Evolutionary conservation across 345 rosid genomes (phyloP).

Genomic region (Hevea brasiliensis): DNA sequence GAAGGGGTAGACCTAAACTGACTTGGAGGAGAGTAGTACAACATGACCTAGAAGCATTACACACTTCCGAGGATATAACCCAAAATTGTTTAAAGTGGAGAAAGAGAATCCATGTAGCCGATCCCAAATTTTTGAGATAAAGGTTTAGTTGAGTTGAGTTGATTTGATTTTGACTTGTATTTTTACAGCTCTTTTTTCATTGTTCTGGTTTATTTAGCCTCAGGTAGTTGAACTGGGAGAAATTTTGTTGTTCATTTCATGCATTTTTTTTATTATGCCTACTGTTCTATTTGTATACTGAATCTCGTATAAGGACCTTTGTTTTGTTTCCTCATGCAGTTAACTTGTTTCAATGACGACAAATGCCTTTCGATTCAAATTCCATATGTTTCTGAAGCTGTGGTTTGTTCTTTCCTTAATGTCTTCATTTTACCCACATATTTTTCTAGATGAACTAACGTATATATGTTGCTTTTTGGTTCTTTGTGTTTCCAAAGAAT

Average conservation of each 20-base stretch:
- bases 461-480: constrained; percentile 7
- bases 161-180: not conserved
- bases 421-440: constrained; percentile 6
- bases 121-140: too few relatives aligned
- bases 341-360: constrained; percentile 58
- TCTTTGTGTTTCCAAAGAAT: constrained; percentile 46
- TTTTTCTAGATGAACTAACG: constrained; percentile 4
- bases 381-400: constrained; percentile 55
- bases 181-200: not conserved
- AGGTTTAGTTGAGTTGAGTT: too few relatives aligned
- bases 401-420: constrained; percentile 46
- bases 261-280: constrained; percentile 6
- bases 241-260: not conserved
- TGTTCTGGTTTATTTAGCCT: not conserved
- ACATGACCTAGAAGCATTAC: too few relatives aligned
- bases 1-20: too few relatives aligned
- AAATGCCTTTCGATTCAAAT: constrained; percentile 68
- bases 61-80: too few relatives aligned
- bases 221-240: not conserved
- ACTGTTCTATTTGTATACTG: not conserved
- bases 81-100: too few relatives aligned
- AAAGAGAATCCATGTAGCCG: too few relatives aligned
- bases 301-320: not conserved
- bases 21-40: too few relatives aligned
- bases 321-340: constrained; percentile 47